Conservation (phyloP, 768 basidiomycete genomes). For the Leccinum truebloodii region DNA sequence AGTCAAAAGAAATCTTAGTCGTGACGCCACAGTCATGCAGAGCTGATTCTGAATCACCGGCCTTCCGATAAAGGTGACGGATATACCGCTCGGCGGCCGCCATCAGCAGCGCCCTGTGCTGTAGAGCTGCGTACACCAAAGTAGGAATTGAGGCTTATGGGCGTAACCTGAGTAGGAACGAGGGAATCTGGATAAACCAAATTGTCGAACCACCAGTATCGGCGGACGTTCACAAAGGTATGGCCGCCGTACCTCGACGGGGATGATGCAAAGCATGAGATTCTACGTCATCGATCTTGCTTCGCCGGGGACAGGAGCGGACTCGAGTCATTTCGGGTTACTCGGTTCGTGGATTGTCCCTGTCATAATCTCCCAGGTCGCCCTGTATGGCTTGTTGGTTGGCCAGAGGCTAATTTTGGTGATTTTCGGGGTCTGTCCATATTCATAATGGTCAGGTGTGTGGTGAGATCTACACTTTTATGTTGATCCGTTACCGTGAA, state of each 20-base stretch:
- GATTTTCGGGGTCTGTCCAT: conserved; percentile 11
- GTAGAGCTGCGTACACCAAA: conserved; percentile 28
- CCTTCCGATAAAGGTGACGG: conserved; percentile 11
- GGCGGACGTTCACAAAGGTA: conserved; percentile 46
- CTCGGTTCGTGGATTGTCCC: conserved; percentile 16
- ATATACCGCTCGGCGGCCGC: conserved; percentile 9
- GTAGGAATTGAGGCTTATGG: conserved; percentile 39
- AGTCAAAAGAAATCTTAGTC: conserved; percentile 32
- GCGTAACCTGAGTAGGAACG: conserved; percentile 27
- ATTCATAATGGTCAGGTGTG: conserved; percentile 2
- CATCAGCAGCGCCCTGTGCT: conserved; percentile 2
- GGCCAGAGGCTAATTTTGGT: conserved; percentile 24
- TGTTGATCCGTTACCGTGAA: conserved; percentile 27
- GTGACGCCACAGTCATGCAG: conserved; percentile 46
- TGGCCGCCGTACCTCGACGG: conserved; percentile 30
- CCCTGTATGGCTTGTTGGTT: conserved; percentile 23
- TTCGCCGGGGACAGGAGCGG: conserved; percentile 15
- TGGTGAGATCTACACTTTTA: conserved; percentile 32
- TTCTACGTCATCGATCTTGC: conserved; percentile 10
- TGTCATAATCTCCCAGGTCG: conserved; percentile 21
- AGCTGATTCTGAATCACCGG: conserved; percentile 43
- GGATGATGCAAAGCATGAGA: conserved; percentile 23
- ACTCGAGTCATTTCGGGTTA: conserved; percentile 20
- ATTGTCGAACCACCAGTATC: conserved; percentile 36
- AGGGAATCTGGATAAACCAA: not conserved